Evolutionary conservation across 75 land plant species (phyloP), one percentile per base, ranked within the genome.

Genomic region (Picea sitchensis): DNA sequence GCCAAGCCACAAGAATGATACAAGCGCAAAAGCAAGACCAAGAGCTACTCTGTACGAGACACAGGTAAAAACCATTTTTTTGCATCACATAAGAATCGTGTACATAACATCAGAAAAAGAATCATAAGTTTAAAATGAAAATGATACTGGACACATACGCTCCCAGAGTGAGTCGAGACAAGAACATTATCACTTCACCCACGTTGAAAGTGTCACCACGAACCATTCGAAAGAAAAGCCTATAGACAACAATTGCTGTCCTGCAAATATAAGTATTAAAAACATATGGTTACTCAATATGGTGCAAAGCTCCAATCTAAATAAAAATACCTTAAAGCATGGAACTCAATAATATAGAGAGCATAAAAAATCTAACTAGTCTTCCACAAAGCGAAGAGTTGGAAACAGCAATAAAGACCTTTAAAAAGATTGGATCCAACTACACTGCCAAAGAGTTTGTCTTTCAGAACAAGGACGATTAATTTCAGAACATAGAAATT

Each of bases 201-300:
- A 84, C 90, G 80, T 67, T 81, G 76, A 95, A 98, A 77, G 77
- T 86, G 75, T 80, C 18, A 4, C 98, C 99, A 83, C 88, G 81
- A 15, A 92, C 94, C 93, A 98, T 92, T 65, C 87, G 78, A 72
- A 81, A 86, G 71, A 98, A 98, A 57, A 98, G 80, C 75, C 90
- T 93, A 84, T 87, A 98, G 0, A 98, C 93, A 62, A 98, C 98
- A 78, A 98, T 98, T 15, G 99, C 99, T 60, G 98, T 93, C 90
- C 99, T 98, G 93, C 36, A 88, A 76, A 14, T 41, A 54, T 17
- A 76, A 57, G 17, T 21, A 64, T n/a, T 58, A 26, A 58, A 21
- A 11, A 44, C 20, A 76, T 56, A 17, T 30, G 4, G 18, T 56
- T 71, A 6, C 14, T 71, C 36, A 20, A 71, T 41, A 41, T n/a